Evolutionary conservation across 805 yeast species (phyloP).

Genomic region (Yarrowia keelungensis): DNA sequence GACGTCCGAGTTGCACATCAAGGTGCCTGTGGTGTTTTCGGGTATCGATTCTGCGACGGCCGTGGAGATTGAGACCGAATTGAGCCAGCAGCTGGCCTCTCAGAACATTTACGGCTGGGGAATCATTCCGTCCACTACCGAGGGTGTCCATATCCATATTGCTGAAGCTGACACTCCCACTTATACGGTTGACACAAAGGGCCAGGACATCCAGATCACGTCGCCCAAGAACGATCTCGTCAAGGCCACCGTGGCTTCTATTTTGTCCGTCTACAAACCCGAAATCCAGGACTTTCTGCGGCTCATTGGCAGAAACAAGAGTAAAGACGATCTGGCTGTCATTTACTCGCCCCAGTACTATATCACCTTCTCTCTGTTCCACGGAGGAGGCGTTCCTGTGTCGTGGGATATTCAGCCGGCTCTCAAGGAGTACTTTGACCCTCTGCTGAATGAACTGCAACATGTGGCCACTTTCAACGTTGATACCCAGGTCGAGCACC

Average conservation of each 20-base stretch:
- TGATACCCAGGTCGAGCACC: slow-evolving; percentile 80
- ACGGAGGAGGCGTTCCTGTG: slow-evolving; percentile 63
- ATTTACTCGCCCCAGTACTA: slow-evolving; percentile 73
- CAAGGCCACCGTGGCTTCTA: slow-evolving; percentile 56
- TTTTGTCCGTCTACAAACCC: slow-evolving; percentile 56
- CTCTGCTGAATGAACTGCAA: slow-evolving; percentile 61
- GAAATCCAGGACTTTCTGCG: slow-evolving; percentile 52
- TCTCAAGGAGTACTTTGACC: slow-evolving; percentile 58
- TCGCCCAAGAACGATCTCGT: slow-evolving; percentile 56
- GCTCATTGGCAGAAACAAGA: slow-evolving; percentile 45
- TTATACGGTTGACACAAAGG: slow-evolving; percentile 53
- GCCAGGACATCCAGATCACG: slow-evolving; percentile 53
- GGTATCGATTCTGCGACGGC: slow-evolving; percentile 63
- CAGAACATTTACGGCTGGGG: slow-evolving; percentile 55
- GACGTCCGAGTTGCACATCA: slow-evolving; percentile 43
- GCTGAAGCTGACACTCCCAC: slow-evolving; percentile 45
- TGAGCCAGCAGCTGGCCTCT: slow-evolving; percentile 57
- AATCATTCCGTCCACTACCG: slow-evolving; percentile 37
- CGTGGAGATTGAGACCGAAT: slow-evolving; percentile 56
- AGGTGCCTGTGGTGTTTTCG: slow-evolving; percentile 47
- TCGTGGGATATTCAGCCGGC: slow-evolving; percentile 76
- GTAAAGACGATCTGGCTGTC: slow-evolving; percentile 44
- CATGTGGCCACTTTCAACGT: slow-evolving; percentile 73
- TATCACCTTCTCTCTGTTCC: slow-evolving; percentile 74
- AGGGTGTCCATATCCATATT: slow-evolving; percentile 48